These are phyloP conservation scores for Pseudogymnoascus pannorum DNA, from an alignment of 2,329 filamentous ascomycete species.

Conservation along the genomic window DNA sequence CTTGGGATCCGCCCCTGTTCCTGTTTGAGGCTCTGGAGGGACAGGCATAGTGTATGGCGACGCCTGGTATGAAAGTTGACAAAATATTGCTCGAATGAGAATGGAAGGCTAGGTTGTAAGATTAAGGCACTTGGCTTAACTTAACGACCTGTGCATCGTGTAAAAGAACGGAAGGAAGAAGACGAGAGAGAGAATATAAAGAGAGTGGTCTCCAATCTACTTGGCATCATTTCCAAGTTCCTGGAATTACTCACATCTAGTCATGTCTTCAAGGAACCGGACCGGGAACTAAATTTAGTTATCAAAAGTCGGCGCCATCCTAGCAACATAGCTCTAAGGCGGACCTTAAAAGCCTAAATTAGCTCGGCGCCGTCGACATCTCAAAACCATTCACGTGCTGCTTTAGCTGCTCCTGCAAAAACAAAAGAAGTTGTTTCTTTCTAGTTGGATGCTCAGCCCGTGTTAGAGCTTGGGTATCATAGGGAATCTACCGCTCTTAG, in stretches of 20 bases:
- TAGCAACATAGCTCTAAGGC: background rate
- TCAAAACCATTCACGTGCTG: background rate
- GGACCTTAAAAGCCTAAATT: background rate
- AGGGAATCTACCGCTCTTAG: conserved; percentile 2
- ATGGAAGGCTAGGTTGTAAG: background rate
- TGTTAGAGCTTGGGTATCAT: conserved; percentile 6
- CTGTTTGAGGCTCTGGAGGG: background rate
- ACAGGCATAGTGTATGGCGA: background rate
- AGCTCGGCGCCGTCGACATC: background rate
- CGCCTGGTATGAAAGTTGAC: background rate
- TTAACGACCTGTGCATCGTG: background rate
- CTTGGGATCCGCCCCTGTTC: background rate
- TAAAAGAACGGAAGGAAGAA: background rate
- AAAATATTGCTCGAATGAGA: background rate
- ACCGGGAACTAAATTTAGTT: background rate
- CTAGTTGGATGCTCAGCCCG: background rate
- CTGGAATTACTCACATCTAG: background rate
- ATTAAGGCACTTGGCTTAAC: background rate
- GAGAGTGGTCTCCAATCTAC: too few relatives aligned
- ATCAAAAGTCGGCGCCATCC: background rate
- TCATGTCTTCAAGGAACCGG: background rate
- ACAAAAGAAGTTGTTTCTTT: background rate
- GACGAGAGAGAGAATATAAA: background rate
- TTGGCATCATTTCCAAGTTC: background rate
- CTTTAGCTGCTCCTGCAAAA: background rate